A percentile compares a stretch with the other conserved stretches of the same genome.
phyloP scores from a whole-genome alignment of 371 early-diverging fungal genomes.

The Mucor irregularis region DNA sequence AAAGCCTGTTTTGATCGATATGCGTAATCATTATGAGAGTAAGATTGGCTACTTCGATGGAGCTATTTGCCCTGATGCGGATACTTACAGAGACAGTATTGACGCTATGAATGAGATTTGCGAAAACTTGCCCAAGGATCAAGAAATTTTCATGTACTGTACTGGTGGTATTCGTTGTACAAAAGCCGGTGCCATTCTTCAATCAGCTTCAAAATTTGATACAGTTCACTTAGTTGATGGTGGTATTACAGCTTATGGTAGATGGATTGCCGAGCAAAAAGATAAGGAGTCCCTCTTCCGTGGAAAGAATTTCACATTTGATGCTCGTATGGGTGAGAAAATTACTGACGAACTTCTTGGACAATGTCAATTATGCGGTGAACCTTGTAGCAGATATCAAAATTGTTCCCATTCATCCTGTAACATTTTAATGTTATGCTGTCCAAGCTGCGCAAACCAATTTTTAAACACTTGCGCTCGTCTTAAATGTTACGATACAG shows the following conservation, averaged over 20 bases:
- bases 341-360: conserved; percentile 70
- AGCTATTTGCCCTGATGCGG: conserved; percentile 74
- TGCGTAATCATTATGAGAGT: conserved; percentile 84
- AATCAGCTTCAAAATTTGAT: conserved; percentile 63
- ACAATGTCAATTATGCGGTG: conserved; percentile 73
- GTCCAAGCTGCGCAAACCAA: conserved; percentile 58
- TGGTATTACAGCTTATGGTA: conserved; percentile 81
- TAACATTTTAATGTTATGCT: conserved; percentile 76
- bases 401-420: conserved; percentile 77
- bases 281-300: conserved; percentile 58
- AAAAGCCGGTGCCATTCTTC: conserved; percentile 68
- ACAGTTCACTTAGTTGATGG: conserved; percentile 74
- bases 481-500: conserved; percentile 60
- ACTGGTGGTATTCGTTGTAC: conserved; percentile 47
- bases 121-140: conserved; percentile 49
- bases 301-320: conserved; percentile 88
- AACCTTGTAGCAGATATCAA: conserved; percentile 64
- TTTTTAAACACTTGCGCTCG: conserved; percentile 68
- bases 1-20: conserved; percentile 69
- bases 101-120: conserved; percentile 52
- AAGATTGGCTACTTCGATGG: conserved; percentile 75
- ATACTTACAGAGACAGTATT: conserved; percentile 70
- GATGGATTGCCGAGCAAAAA: conserved; percentile 54
- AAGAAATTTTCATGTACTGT: conserved; percentile 85
- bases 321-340: conserved; percentile 76